These are phyloP conservation scores for Wickerhamomyces kurtzmanii DNA, from an alignment of 805 yeast genomes.

Conservation along the genomic window DNA sequence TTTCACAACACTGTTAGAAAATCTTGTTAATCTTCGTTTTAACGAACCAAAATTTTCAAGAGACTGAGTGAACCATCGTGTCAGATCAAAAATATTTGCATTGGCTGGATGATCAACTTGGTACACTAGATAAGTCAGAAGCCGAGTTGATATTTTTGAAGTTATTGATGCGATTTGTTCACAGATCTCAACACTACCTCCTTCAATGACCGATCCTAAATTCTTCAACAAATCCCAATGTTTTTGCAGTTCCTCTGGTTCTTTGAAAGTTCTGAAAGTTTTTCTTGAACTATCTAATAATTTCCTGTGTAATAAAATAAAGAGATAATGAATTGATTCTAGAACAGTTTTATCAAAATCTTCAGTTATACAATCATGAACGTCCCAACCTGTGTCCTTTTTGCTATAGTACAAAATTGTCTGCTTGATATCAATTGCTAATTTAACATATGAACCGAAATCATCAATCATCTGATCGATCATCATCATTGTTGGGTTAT, in stretches of 20 bases:
- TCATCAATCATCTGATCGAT: constrained; percentile 90
- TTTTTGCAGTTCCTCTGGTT: constrained; percentile 79
- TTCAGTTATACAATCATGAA: constrained; percentile 53
- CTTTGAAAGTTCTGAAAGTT: constrained; percentile 77
- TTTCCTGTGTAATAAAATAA: constrained; percentile 65
- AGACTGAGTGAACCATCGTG: constrained; percentile 58
- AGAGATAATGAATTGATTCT: constrained; percentile 63
- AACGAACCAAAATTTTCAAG: constrained; percentile 66
- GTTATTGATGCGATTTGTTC: constrained; percentile 62
- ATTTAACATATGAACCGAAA: constrained; percentile 63
- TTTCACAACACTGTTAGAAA: constrained; percentile 55
- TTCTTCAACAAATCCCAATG: constrained; percentile 74
- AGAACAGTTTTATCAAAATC: constrained; percentile 58
- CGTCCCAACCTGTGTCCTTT: constrained; percentile 70
- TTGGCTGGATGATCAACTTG: constrained; percentile 38
- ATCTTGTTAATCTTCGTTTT: constrained; percentile 76
- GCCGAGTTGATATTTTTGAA: constrained; percentile 54
- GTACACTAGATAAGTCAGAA: constrained; percentile 60
- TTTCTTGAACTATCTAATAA: constrained; percentile 66
- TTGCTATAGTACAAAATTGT: constrained; percentile 49
- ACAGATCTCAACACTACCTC: constrained; percentile 75
- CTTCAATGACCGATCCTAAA: constrained; percentile 69
- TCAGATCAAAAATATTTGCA: constrained; percentile 26
- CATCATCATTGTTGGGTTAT: constrained; percentile 88
- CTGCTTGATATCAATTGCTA: constrained; percentile 68